Evolutionary conservation across 805 yeast species (phyloP), one percentile per base, ranked within the genome.

Genomic region (Yamadazyma sp.): DNA sequence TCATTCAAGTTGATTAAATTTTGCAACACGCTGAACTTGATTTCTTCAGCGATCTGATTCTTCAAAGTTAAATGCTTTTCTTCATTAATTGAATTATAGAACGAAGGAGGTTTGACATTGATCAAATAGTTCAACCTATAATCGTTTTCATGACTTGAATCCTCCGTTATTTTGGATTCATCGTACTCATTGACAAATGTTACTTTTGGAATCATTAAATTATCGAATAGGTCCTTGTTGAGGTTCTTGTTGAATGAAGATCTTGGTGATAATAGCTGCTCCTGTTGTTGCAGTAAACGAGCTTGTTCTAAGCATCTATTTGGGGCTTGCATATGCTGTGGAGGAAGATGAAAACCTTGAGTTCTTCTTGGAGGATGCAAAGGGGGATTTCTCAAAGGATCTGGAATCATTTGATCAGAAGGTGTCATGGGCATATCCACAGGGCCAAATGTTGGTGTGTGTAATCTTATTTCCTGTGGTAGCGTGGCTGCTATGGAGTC

Each of bases 81-180:
- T 9, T 30, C 24, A 24, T 46, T 40, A 3, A 40, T 36, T 5
- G 29, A 24, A 18, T 41, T 34, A 12, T 35, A 48, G 17, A 49
- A 42, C n/a, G 40, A 37, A 4, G 60, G 63, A 2, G 59, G 48
- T 24, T 44, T 52, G 4, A 58, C 37, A 18, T 36, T 50, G 7
- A 58, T 26, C 24, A 53, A 27, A 35, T 50, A 54, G 22, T 46
- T 47, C 24, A 53, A 25, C 4, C 46, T 48, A 25, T 39, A 30
- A 11, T 42, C 28, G 2, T 36, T 41, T 15, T 38, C 33, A n/a
- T 6, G 10, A 16, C 32, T 26, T 3, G 37, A 14, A 14, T 32
- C 37, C 2, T 35, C n/a, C 4, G 21, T 13, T 5, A 31, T 22
- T n/a, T 40, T 42, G 6, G 29, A 5, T 9, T 37, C 32, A 9